Evolutionary conservation across 306 rosid species (phyloP), one percentile per base, ranked within the genome.

Genomic region (Begonia masoniana): DNA sequence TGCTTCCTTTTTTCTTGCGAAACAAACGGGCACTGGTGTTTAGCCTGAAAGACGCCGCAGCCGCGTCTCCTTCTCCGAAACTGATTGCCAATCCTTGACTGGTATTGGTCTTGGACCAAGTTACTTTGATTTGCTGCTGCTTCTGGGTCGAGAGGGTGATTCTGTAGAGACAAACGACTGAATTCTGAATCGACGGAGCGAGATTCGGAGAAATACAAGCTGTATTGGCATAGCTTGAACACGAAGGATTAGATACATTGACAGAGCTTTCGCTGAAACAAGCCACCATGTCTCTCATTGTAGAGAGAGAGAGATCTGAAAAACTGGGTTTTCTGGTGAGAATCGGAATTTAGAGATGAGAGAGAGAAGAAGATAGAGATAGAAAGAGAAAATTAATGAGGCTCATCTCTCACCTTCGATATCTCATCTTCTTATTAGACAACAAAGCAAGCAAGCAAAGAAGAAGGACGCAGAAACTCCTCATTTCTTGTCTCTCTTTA

Each of bases 251-350:
- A 26, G 96, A 77, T 13, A 83, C 78, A 62, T 61, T 71, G 10
- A 83, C 76, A 47, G 99, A 74, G 66, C 76, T 78, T 26, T 92
- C 99, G 61, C 78, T 79, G 39, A 92, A 81, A 71, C 99, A 92
- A 26, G 99, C 77, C 15, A 83, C 68, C 2, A 77, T 63, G 66
- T 82, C 88, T 70, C 95, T 91, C 96, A 91, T 91, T 68, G 58
- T 63, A 60, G 48, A 14, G 51, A 56, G 42, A 48, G 55, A 26
- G 51, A 48, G 64, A 51, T 9, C 23, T 55, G 7, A 9, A 13
- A 36, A 61, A 41, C 15, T 36, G 12, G 47, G 23, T 43, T 46
- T 11, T 46, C 47, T 31, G 23, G 42, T 9, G 65, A 51, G 10
- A 21, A 4, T 19, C 21, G 52, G 48, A 39, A 52, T 48, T 11